Conservation (phyloP, 805 yeast species). For the Wickerhamiella galacta region DNA sequence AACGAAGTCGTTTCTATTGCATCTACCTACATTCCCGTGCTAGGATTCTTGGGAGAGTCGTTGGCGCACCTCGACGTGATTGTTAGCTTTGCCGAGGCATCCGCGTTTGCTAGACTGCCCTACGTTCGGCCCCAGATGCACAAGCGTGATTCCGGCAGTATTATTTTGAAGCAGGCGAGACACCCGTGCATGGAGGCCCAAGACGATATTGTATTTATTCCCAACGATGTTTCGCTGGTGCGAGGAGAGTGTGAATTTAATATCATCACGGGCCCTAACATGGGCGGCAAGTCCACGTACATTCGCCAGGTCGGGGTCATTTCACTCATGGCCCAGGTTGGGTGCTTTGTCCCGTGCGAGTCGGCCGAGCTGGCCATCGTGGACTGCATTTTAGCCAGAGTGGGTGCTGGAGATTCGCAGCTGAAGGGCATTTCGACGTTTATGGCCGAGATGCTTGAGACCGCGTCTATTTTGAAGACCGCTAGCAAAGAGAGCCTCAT, state of each 20-base stretch:
- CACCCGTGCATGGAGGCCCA: slow-evolving; percentile 93
- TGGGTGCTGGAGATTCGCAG: slow-evolving; percentile 98
- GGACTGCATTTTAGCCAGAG: slow-evolving; percentile 86
- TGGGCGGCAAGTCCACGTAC: slow-evolving; percentile 76
- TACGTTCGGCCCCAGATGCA: slow-evolving; percentile 62
- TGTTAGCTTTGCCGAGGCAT: slow-evolving; percentile 67
- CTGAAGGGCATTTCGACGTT: slow-evolving; percentile 92
- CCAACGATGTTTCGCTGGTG: slow-evolving; percentile 66
- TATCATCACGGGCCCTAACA: slow-evolving; percentile 77
- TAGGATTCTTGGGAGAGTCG: slow-evolving; percentile 46
- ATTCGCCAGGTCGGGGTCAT: slow-evolving; percentile 58
- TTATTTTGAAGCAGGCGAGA: slow-evolving; percentile 56
- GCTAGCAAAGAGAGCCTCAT: slow-evolving; percentile 68
- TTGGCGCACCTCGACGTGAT: slow-evolving; percentile 72
- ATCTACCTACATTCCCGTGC: slow-evolving; percentile 62
- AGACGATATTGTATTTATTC: slow-evolving; percentile 76
- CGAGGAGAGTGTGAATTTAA: slow-evolving; percentile 47
- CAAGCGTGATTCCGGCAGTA: slow-evolving; percentile 28
- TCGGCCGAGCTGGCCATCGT: slow-evolving; percentile 68
- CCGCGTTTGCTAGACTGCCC: slow-evolving; percentile 68
- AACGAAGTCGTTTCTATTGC: slow-evolving; percentile 70
- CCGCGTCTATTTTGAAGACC: slow-evolving; percentile 67
- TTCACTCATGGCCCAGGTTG: slow-evolving; percentile 60
- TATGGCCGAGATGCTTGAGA: slow-evolving; percentile 92
- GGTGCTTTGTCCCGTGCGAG: slow-evolving; percentile 59